Evolutionary conservation across 2,329 filamentous ascomycete genomes (phyloP).

Genomic region (Fusarium scirpi): DNA sequence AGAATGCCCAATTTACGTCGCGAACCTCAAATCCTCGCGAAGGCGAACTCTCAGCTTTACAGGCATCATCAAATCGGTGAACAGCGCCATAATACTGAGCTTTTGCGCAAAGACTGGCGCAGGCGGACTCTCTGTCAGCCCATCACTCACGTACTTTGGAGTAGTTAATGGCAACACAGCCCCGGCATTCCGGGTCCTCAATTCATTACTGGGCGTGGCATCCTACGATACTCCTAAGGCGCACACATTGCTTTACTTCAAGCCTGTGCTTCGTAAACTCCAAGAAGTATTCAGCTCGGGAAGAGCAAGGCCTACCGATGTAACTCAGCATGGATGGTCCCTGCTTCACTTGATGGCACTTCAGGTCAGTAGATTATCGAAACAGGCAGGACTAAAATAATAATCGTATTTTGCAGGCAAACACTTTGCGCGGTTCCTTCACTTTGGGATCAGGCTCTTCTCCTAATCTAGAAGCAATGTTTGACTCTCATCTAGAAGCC

Average conservation of each 20-base stretch:
- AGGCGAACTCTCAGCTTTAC: accelerated
- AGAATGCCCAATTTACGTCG: not conserved
- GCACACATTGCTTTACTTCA: no score
- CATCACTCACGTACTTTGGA: not conserved
- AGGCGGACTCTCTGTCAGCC: not conserved
- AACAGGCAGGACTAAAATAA: accelerated
- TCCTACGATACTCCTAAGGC: no score
- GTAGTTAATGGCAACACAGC: not conserved
- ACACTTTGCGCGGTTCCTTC: no score
- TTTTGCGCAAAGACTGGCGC: not conserved
- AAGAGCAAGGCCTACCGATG: not conserved
- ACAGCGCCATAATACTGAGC: not conserved
- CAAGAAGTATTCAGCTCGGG: not conserved
- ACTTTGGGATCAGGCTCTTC: no score
- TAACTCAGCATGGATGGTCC: accelerated
- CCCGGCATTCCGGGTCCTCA: not conserved
- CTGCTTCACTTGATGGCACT: not conserved
- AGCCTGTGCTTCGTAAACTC: not conserved
- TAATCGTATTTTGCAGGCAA: not conserved
- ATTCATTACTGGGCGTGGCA: no score
- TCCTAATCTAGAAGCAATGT: not conserved
- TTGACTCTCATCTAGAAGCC: not conserved
- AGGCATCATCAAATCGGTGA: not conserved
- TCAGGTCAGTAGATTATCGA: not conserved
- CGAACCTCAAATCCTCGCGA: not conserved